Percentiles rank a stretch among this genome's conserved stretches.
phyloP scores from a whole-genome alignment of 2,329 filamentous ascomycete genomes.

The Pyrenochaeta sp. region DNA sequence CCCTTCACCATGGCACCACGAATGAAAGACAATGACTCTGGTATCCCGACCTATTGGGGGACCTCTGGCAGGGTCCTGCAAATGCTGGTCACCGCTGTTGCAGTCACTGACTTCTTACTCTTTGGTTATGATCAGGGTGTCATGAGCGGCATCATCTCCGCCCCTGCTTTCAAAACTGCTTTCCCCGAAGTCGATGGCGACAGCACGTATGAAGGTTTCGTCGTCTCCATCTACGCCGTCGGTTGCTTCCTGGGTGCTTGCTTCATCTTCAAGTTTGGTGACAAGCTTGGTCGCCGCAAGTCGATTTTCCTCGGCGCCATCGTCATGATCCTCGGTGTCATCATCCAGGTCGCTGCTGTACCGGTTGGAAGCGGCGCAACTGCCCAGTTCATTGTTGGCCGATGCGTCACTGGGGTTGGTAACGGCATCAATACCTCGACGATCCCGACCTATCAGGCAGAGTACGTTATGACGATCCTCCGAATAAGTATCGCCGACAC shows the following conservation, averaged over 20 bases:
- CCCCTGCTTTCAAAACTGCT: slow-evolving; percentile 39
- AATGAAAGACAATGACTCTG: slow-evolving; percentile 30
- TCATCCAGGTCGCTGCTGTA: slow-evolving; percentile 46
- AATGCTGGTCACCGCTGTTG: slow-evolving; percentile 51
- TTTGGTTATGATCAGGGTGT: slow-evolving; percentile 58
- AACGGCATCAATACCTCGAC: slow-evolving; percentile 64
- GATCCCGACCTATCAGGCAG: slow-evolving; percentile 61
- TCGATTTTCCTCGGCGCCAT: slow-evolving; percentile 52
- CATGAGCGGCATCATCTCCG: slow-evolving; percentile 52
- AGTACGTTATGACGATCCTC: slow-evolving; percentile 36
- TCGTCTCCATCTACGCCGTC: slow-evolving; percentile 60
- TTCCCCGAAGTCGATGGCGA: slow-evolving; percentile 50
- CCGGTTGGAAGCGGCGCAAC: slow-evolving; percentile 39
- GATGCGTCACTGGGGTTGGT: slow-evolving; percentile 60
- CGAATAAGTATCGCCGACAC: background rate
- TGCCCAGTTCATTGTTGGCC: slow-evolving; percentile 60
- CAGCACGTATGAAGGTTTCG: slow-evolving; percentile 51
- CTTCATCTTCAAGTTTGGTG: slow-evolving; percentile 48
- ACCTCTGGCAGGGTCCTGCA: slow-evolving; percentile 38
- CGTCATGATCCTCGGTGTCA: slow-evolving; percentile 52
- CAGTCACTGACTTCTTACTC: slow-evolving; percentile 56
- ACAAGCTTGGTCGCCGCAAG: slow-evolving; percentile 52
- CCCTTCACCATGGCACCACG: slow-evolving; percentile 31
- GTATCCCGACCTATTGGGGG: slow-evolving; percentile 40
- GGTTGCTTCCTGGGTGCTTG: slow-evolving; percentile 55